phyloP scores from a whole-genome alignment of 1,284 basidiomycete genomes.

The Thecaphora frezii region DNA sequence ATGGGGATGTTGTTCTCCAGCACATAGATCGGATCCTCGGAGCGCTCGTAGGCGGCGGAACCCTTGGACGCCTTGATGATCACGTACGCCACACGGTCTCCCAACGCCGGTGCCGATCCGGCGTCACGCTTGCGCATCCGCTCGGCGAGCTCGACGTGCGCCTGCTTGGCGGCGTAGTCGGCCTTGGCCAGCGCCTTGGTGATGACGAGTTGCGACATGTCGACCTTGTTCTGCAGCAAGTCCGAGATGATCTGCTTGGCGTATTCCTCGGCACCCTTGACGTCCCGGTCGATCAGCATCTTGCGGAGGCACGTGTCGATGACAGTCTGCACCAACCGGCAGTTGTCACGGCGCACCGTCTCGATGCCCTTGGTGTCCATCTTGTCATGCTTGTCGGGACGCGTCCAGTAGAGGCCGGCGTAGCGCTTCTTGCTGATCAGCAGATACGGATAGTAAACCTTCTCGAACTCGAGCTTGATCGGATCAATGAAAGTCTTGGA shows the following conservation, averaged over 20 bases:
- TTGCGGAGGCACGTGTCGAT: conserved; percentile 58
- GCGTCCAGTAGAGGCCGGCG: conserved; percentile 58
- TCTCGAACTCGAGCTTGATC: conserved; percentile 59
- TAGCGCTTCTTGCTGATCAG: conserved; percentile 59
- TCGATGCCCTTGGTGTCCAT: conserved; percentile 60
- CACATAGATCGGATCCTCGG: conserved; percentile 58
- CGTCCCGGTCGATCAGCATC: conserved; percentile 59
- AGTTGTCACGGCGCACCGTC: conserved; percentile 59
- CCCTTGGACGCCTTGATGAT: conserved; percentile 58
- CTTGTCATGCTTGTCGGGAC: conserved; percentile 55
- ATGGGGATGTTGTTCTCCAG: conserved; percentile 59
- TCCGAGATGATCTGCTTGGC: conserved; percentile 57
- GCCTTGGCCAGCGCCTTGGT: conserved; percentile 57
- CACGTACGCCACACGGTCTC: conserved; percentile 58
- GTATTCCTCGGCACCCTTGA: conserved; percentile 56
- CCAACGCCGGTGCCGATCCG: conserved; percentile 55
- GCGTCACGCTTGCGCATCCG: conserved; percentile 58
- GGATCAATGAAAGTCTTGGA: conserved; percentile 52
- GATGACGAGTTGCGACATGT: conserved; percentile 59
- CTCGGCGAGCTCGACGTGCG: conserved; percentile 57
- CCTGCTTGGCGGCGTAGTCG: conserved; percentile 58
- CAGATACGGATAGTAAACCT: conserved; percentile 58
- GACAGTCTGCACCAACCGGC: conserved; percentile 57
- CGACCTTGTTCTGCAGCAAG: conserved; percentile 58
- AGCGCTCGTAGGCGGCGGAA: conserved; percentile 55